These are phyloP conservation scores for Aspergillus ibericus DNA, from an alignment of 2,329 filamentous ascomycete species.

Conservation along the genomic window DNA sequence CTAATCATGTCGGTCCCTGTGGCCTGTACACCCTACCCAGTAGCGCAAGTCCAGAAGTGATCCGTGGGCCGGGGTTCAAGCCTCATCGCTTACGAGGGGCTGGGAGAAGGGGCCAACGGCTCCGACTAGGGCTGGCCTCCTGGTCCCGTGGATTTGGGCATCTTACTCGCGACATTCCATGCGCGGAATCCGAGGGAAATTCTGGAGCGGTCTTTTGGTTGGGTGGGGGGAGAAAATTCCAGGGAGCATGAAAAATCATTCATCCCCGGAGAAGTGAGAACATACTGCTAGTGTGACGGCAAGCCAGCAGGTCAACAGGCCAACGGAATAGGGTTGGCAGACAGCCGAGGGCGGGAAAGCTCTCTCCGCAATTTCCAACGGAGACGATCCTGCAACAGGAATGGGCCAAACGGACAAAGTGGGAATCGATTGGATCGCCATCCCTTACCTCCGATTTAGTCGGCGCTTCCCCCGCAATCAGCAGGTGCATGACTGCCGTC, in stretches of 20 bases:
- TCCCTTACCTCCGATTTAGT: constrained; percentile 1
- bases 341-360: constrained; percentile 15
- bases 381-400: constrained; percentile 21
- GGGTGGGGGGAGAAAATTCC: too few relatives aligned
- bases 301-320: too few relatives aligned
- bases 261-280: too few relatives aligned
- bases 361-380: constrained; percentile 22
- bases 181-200: neutral
- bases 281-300: too few relatives aligned
- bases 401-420: constrained; percentile 1
- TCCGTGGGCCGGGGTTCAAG: neutral
- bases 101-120: neutral
- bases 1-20: neutral
- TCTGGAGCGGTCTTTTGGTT: neutral
- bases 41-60: neutral
- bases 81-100: neutral
- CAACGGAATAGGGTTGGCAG: constrained; percentile 1
- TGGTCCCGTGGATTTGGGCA: neutral
- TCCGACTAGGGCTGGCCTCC: neutral
- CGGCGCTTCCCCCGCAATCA: constrained; percentile 9
- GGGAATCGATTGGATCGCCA: constrained; percentile 5
- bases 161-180: neutral
- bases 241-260: neutral
- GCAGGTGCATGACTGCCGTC: neutral
- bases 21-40: too few relatives aligned